Percentiles rank a stretch among this genome's conserved stretches.
Conservation (phyloP, 352 stramenopile species). For the Phytopythium helicoides region DNA sequence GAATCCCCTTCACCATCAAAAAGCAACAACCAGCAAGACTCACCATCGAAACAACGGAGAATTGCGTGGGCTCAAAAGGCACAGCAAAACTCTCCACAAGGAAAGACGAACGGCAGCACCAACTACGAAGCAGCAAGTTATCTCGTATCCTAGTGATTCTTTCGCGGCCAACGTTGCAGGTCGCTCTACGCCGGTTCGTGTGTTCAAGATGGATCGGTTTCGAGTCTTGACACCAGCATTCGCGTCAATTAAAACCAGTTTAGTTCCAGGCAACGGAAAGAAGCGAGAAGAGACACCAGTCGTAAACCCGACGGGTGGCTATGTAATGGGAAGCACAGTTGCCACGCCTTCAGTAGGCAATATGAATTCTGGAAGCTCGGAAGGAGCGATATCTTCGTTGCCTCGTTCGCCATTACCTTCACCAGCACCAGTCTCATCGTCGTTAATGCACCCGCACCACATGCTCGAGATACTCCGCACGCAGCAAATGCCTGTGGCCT, state of each 20-base stretch:
- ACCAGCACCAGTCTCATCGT: slow-evolving; percentile 5
- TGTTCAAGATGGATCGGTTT: slow-evolving; percentile 73
- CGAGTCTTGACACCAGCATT: slow-evolving; percentile 57
- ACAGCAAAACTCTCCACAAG: background rate
- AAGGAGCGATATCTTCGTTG: background rate
- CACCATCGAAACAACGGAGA: slow-evolving; percentile 5
- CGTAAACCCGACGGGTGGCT: slow-evolving; percentile 3
- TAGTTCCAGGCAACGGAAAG: background rate
- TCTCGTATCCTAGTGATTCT: background rate
- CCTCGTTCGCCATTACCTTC: background rate
- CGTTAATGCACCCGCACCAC: slow-evolving; percentile 51
- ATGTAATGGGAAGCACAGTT: background rate
- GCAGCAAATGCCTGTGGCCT: slow-evolving; percentile 66
- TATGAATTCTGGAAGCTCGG: background rate
- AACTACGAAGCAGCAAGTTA: background rate
- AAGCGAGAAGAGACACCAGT: background rate
- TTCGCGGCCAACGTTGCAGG: slow-evolving; percentile 26
- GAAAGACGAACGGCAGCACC: background rate
- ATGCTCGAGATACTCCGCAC: slow-evolving; percentile 74
- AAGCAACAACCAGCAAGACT: slow-evolving; percentile 9
- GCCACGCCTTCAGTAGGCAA: background rate
- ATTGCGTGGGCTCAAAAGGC: background rate
- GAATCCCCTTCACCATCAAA: background rate
- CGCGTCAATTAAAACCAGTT: slow-evolving; percentile 7
- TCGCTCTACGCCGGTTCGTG: slow-evolving; percentile 33